A percentile compares a stretch with the other conserved stretches of the same genome.
These are phyloP conservation scores for Mimosa pudica DNA, from an alignment of 306 rosid genomes.

Conservation along the genomic window DNA sequence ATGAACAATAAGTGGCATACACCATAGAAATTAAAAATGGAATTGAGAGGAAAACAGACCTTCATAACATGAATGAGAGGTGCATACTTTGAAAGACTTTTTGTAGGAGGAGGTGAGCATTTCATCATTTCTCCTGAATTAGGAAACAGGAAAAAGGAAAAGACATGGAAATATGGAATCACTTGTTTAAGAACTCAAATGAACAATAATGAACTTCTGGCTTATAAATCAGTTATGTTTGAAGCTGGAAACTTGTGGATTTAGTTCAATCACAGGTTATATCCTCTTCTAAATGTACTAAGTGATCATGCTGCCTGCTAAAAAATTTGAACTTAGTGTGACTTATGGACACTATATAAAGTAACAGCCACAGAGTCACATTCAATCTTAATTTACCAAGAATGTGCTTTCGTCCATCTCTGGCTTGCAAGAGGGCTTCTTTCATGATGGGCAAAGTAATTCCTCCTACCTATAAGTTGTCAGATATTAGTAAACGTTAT, in stretches of 20 bases:
- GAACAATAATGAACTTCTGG: constrained; percentile 1
- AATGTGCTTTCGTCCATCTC: constrained; percentile 86
- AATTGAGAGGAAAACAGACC: constrained; percentile 53
- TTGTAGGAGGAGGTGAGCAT: constrained; percentile 75
- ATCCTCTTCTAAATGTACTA: neutral
- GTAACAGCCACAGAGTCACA: neutral
- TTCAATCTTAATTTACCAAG: constrained; percentile 60
- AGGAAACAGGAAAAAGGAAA: constrained; percentile 23
- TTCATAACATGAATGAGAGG: constrained; percentile 93
- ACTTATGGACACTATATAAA: too few species aligned
- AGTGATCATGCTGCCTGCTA: too few species aligned
- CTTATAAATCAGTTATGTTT: neutral
- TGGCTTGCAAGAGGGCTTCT: constrained; percentile 92
- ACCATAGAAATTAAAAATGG: neutral
- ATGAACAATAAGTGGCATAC: constrained; percentile 12
- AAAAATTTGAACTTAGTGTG: too few species aligned
- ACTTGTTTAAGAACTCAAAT: constrained; percentile 30
- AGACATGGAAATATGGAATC: constrained; percentile 19
- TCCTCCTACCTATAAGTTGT: constrained; percentile 76
- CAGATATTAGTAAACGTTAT: constrained; percentile 17
- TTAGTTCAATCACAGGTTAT: constrained; percentile 1
- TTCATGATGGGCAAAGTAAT: constrained; percentile 87
- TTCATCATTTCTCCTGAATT: constrained; percentile 80
- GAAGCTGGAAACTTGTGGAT: constrained; percentile 6
- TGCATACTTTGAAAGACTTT: constrained; percentile 74